phyloP scores from a whole-genome alignment of 805 yeast genomes.

The Lipomyces starkeyi region DNA sequence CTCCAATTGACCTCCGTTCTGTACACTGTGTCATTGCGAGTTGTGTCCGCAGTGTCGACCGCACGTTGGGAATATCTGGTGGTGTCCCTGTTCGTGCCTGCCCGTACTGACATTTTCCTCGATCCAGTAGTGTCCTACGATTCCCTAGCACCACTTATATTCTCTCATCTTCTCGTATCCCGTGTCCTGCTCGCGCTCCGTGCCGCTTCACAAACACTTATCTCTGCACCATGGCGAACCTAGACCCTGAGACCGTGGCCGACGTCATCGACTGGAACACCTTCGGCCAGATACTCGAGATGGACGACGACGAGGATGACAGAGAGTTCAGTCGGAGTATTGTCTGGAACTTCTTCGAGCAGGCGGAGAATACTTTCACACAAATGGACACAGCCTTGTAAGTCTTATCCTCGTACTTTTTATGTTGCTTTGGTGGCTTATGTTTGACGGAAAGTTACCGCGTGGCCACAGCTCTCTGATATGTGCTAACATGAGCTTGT shows the following conservation, averaged over 20 bases:
- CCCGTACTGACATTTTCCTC: no score
- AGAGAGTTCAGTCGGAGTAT: constrained; percentile 84
- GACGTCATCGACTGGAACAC: constrained; percentile 88
- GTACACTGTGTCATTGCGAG: not conserved
- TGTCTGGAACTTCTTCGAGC: constrained; percentile 85
- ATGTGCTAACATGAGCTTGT: not conserved
- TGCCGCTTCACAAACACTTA: constrained; percentile 1
- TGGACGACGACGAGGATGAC: constrained; percentile 80
- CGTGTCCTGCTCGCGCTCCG: not conserved
- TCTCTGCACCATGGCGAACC: constrained; percentile 14
- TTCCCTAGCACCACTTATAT: not conserved
- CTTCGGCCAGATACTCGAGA: constrained; percentile 82
- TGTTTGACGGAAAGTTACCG: not conserved
- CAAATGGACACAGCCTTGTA: constrained; percentile 67
- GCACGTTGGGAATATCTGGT: no score
- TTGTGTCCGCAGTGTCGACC: not conserved
- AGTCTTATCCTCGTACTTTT: constrained; percentile 4
- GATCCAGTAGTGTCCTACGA: no score
- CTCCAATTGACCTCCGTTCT: not conserved
- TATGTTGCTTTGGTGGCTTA: not conserved
- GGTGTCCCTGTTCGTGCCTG: no score
- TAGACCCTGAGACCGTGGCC: constrained; percentile 6
- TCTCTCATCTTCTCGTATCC: not conserved
- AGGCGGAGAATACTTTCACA: constrained; percentile 78
- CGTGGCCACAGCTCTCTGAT: not conserved